Base-by-base conservation (phyloP, 2,329 filamentous ascomycete genomes). In the Pochonia chlamydosporia region DNA sequence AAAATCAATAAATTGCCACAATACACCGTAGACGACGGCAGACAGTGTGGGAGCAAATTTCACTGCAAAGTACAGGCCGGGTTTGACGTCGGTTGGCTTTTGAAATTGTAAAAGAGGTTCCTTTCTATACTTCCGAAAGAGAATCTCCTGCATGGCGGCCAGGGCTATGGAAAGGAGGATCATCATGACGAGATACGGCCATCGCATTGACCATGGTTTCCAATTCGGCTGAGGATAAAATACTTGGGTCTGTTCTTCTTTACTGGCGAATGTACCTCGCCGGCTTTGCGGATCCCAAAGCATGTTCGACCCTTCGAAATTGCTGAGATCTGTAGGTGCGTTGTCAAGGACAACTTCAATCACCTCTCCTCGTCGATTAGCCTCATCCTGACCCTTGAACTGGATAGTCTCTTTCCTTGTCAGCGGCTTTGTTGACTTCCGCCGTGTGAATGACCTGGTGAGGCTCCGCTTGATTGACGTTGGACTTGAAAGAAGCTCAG, bases 1-100 rank as follows among this genome's bases (percentile, higher is more conserved):
- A 49, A 82, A 81, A 61, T 84, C 81, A 31, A 76, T 79, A 11
- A 82, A 71, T 62, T 85, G 81, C 81, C 81, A 85, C 33, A 85
- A 59, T 13, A 85, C 77, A 40, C 81, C 82, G 57, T 77, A 85
- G 0, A 72, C 66, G 36, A 85, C 82, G 25, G 80, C 75, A 3
- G 81, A 67, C 3, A 85, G 64, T 0, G 79, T 85, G 2, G 82
- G 82, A 9, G 76, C 62, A 57, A 84, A 85, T 60, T 83, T 84
- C 65, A 84, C 71, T 21, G 73, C 70, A 55, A 85, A 82, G 59
- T 84, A 85, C 3, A 72, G 57, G 21, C 66, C 66, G 0, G 74
- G 64, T 1, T 69, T 62, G 16, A 86, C 70, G 4, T 82, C 68
- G 4, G 65, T 58, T 0, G 81, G 75, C 0, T 63, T 64, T 8